Conservation (phyloP, 495 filamentous ascomycete genomes). For the Neurospora sp. region DNA sequence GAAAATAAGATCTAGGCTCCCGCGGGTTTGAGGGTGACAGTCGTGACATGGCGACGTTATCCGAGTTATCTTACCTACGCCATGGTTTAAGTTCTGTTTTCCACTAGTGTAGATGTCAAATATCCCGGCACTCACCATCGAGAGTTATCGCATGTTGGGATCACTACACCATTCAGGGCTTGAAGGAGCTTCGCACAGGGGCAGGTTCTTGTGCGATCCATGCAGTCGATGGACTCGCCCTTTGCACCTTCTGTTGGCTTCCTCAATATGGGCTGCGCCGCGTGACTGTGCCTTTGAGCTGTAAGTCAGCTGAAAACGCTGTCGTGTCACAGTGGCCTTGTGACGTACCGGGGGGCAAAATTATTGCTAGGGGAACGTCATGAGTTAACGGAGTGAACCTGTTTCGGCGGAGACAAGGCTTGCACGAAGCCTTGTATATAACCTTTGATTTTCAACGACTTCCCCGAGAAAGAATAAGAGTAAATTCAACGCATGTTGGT, state of each 20-base stretch:
- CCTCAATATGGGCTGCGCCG: background rate
- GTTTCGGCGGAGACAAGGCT: background rate
- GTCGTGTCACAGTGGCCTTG: background rate
- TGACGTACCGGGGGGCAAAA: background rate
- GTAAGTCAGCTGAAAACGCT: background rate
- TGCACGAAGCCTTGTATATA: background rate
- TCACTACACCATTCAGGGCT: too few relatives aligned
- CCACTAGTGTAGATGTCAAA: background rate
- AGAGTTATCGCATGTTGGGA: too few relatives aligned
- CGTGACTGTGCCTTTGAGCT: background rate
- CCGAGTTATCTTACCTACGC: background rate
- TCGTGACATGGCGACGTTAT: background rate
- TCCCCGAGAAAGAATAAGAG: background rate
- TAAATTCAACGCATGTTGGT: background rate
- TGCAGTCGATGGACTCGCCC: background rate
- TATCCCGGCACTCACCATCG: too few relatives aligned
- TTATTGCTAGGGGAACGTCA: background rate
- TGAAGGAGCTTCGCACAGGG: too few relatives aligned
- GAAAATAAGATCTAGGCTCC: background rate
- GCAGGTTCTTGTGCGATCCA: background rate
- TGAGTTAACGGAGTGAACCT: background rate
- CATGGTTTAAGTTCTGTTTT: background rate
- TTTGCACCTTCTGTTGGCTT: background rate
- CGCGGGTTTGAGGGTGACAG: background rate
- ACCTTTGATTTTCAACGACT: background rate